Conservation (phyloP, 164 flowering plant species). For the Euptelea pleiosperma region DNA sequence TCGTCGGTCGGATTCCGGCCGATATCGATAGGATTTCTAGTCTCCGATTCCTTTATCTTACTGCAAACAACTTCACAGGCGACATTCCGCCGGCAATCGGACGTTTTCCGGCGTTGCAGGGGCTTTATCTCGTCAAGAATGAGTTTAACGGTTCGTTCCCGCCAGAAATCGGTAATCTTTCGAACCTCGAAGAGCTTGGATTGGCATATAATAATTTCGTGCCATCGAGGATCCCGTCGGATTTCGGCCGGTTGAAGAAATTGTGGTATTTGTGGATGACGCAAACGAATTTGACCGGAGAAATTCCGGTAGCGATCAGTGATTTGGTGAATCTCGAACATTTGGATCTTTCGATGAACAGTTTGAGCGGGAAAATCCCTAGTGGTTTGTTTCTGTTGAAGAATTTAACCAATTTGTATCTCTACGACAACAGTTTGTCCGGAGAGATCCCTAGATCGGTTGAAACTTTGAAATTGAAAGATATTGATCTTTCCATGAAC, state of each 20-base stretch:
- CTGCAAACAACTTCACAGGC: conserved; percentile 61
- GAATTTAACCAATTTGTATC: conserved; percentile 39
- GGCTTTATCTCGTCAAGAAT: conserved; percentile 33
- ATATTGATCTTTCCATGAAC: conserved; percentile 49
- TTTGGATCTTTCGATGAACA: conserved; percentile 46
- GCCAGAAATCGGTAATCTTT: conserved; percentile 46
- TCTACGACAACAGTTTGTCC: conserved; percentile 41
- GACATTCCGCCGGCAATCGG: conserved; percentile 54
- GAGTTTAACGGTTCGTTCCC: conserved; percentile 58
- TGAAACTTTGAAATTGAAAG: conserved; percentile 27
- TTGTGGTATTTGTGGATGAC: conserved; percentile 38
- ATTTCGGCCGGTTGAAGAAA: conserved; percentile 44
- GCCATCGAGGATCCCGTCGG: conserved; percentile 38
- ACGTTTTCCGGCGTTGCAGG: conserved; percentile 23
- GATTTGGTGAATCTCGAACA: conserved; percentile 34
- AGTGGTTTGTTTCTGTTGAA: conserved; percentile 41
- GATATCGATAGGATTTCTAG: conserved; percentile 35
- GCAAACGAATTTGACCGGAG: conserved; percentile 44
- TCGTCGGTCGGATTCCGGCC: conserved; percentile 54
- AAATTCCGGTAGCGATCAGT: conserved; percentile 40
- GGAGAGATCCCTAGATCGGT: conserved; percentile 53
- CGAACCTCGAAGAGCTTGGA: conserved; percentile 35
- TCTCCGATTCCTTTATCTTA: conserved; percentile 38
- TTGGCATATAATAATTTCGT: conserved; percentile 38
- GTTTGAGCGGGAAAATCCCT: conserved; percentile 48